phyloP scores from a whole-genome alignment of 176 grass and related monocot genomes.

The Aegilops speltoides region DNA sequence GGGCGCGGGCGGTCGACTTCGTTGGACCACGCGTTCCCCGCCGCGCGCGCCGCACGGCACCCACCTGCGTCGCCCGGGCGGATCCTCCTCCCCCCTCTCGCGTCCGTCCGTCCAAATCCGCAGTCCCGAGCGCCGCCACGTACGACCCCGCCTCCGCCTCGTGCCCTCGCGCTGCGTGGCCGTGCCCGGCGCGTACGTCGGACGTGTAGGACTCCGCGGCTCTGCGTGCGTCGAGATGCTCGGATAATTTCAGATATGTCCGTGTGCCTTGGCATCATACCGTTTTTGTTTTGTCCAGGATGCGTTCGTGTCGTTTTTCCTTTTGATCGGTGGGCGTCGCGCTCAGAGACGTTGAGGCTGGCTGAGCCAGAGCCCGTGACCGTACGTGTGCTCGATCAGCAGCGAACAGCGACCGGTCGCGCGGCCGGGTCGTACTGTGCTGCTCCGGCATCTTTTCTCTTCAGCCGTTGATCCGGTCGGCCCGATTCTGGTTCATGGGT shows the following conservation, averaged over 20 bases:
- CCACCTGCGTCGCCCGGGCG: neutral
- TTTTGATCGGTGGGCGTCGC: neutral
- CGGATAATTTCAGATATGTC: neutral
- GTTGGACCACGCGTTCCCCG: constrained; percentile 20
- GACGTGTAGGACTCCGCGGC: neutral
- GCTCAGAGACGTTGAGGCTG: neutral
- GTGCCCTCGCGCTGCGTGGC: neutral
- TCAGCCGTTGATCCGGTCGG: neutral
- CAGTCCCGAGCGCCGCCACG: neutral
- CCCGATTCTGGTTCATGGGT: neutral
- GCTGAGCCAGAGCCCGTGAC: neutral
- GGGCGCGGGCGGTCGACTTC: neutral
- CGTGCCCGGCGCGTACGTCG: neutral
- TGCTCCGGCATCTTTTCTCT: neutral
- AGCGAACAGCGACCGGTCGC: neutral
- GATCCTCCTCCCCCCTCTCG: neutral
- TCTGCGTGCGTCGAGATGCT: neutral
- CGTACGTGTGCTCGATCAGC: neutral
- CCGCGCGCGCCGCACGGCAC: neutral
- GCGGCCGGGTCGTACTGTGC: neutral
- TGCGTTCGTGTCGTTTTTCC: too few relatives aligned
- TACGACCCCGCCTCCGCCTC: neutral
- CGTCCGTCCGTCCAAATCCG: neutral
- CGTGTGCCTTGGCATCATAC: too few relatives aligned
- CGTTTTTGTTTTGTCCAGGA: too few relatives aligned